Percentiles rank a stretch among this genome's conserved stretches.
Evolutionary conservation across 106 monocot genomes (phyloP).

Genomic region (Cymbidium sinense): DNA sequence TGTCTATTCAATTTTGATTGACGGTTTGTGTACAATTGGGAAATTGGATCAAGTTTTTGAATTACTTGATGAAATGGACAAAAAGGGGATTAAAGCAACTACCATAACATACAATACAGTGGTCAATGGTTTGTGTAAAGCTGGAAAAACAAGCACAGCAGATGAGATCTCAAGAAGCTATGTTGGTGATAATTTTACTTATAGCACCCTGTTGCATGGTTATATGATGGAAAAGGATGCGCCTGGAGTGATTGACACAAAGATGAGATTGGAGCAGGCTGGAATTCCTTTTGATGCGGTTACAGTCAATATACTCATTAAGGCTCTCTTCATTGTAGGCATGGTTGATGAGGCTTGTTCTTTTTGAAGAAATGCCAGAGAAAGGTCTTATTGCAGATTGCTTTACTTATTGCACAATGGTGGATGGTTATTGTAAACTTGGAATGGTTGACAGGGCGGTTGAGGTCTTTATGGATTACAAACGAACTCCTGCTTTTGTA

Average conservation of each 20-base stretch:
- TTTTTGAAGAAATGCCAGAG: constrained; percentile 48
- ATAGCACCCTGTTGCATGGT: constrained; percentile 57
- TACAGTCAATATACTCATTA: constrained; percentile 55
- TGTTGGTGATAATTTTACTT: constrained; percentile 55
- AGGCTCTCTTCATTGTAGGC: constrained; percentile 51
- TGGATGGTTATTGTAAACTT: constrained; percentile 36
- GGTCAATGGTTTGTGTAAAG: constrained; percentile 68
- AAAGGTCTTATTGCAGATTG: constrained; percentile 40
- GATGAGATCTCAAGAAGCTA: constrained; percentile 35
- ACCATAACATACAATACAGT: constrained; percentile 50
- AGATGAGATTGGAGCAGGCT: constrained; percentile 44
- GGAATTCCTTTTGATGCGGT: constrained; percentile 36
- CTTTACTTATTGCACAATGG: constrained; percentile 42
- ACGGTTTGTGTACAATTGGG: constrained; percentile 40
- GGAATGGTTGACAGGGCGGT: constrained; percentile 37
- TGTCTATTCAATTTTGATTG: constrained; percentile 49
- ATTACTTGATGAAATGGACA: constrained; percentile 54
- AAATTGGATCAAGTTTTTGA: constrained; percentile 47
- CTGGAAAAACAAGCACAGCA: constrained; percentile 34
- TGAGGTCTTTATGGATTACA: constrained; percentile 40
- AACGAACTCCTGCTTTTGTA: constrained; percentile 10
- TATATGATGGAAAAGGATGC: constrained; percentile 43
- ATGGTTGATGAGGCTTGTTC: constrained; percentile 49
- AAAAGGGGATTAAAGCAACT: constrained; percentile 38
- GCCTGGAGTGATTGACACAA: constrained; percentile 32